These are phyloP conservation scores for Pseudogymnoascus sp. DNA, from an alignment of 2,329 filamentous ascomycete genomes.

Conservation along the genomic window DNA sequence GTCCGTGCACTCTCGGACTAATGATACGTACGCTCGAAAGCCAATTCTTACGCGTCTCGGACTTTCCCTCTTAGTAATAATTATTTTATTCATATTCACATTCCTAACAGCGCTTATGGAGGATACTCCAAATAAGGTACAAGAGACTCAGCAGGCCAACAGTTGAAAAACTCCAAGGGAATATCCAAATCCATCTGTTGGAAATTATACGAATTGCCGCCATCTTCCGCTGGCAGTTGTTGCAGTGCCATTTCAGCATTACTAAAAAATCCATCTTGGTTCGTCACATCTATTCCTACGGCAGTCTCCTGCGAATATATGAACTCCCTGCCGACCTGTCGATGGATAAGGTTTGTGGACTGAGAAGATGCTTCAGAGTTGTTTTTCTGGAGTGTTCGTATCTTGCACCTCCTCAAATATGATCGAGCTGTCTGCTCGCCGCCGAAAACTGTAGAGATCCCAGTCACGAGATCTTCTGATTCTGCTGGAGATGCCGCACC, in stretches of 20 bases:
- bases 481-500: conserved; percentile 17
- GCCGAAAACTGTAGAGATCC: conserved; percentile 23
- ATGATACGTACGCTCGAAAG: background rate
- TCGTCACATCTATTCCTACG: background rate
- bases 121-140: background rate
- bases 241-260: background rate
- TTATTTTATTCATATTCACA: background rate
- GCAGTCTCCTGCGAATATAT: background rate
- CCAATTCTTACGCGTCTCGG: background rate
- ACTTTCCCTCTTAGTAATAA: background rate
- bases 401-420: conserved; percentile 15
- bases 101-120: background rate
- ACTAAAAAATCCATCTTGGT: background rate
- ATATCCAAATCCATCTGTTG: background rate
- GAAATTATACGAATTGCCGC: background rate
- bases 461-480: conserved; percentile 19
- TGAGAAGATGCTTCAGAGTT: background rate
- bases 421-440: conserved; percentile 23
- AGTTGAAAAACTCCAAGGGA: background rate
- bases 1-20: background rate
- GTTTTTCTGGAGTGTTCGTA: background rate
- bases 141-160: background rate
- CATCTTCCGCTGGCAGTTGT: background rate
- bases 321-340: background rate
- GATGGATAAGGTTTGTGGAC: background rate